Conservation (phyloP, 192 early-diverging fungal genomes). For the Spinellus fusiger region DNA sequence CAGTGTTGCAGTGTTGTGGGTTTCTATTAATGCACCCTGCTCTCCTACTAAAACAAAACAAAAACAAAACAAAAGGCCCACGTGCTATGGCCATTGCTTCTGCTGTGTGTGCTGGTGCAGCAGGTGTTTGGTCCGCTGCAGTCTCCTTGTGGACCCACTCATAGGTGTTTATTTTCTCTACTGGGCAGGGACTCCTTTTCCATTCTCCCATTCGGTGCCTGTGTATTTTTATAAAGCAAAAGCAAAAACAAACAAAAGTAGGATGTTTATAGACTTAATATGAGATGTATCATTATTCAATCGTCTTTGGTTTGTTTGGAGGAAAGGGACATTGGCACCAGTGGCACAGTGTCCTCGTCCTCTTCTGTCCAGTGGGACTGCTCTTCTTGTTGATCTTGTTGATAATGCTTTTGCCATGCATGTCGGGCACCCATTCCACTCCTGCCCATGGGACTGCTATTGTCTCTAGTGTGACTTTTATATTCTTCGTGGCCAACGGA, state of each 20-base stretch:
- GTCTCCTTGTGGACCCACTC: slow-evolving; percentile 1
- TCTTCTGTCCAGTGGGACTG: no score
- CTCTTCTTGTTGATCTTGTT: no score
- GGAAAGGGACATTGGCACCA: background rate
- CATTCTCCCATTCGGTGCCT: background rate
- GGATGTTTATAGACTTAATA: no score
- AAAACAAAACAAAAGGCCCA: slow-evolving; percentile 2
- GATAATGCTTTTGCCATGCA: no score
- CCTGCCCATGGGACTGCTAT: no score
- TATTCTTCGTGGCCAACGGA: slow-evolving; percentile 17
- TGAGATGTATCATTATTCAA: no score
- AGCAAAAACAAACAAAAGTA: background rate
- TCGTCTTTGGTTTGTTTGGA: background rate
- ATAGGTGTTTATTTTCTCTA: background rate
- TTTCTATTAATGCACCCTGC: background rate
- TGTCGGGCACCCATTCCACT: no score
- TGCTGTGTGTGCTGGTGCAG: slow-evolving; percentile 30
- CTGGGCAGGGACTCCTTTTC: background rate
- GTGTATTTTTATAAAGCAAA: background rate
- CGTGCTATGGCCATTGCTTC: slow-evolving; percentile 22
- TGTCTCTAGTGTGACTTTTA: no score
- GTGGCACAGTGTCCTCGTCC: background rate
- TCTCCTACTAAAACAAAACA: no score
- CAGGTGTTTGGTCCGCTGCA: slow-evolving; percentile 26
- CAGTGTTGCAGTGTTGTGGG: slow-evolving; percentile 32